Evolutionary conservation across 768 basidiomycete genomes (phyloP).

Genomic region (Xanthoconium purpureum): DNA sequence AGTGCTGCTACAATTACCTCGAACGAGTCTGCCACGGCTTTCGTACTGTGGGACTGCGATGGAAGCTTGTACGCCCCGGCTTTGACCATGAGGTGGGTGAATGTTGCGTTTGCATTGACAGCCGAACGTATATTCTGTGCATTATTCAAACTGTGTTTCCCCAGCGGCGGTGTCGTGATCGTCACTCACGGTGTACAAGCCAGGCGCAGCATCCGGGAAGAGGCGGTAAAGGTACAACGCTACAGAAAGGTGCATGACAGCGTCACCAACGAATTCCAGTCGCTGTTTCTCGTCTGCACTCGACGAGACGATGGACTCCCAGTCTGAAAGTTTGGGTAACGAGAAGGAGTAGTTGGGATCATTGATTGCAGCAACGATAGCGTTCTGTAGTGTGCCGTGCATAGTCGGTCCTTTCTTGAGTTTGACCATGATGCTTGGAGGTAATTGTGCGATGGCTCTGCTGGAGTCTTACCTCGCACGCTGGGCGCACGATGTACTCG

Average conservation of each 20-base stretch:
- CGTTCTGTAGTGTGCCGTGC: conserved; percentile 19
- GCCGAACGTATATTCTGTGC: conserved; percentile 23
- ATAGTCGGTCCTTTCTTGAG: conserved; percentile 15
- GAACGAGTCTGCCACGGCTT: conserved; percentile 45
- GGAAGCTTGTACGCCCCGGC: conserved; percentile 27
- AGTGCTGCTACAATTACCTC: conserved; percentile 46
- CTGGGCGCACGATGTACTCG: background rate
- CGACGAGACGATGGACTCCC: conserved; percentile 29
- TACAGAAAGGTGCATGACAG: conserved; percentile 42
- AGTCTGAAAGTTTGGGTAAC: conserved; percentile 26
- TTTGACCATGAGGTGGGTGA: conserved; percentile 38
- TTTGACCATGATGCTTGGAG: conserved; percentile 16
- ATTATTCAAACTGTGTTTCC: background rate
- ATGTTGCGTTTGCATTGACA: conserved; percentile 36
- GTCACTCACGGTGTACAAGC: conserved; percentile 35
- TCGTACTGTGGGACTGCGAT: conserved; percentile 25
- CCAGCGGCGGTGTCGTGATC: background rate
- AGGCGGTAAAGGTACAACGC: conserved; percentile 38
- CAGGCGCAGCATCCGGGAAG: conserved; percentile 32
- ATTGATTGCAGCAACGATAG: conserved; percentile 26
- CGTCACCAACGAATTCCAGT: conserved; percentile 48
- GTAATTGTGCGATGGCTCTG: no score
- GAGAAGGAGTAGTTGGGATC: conserved; percentile 28
- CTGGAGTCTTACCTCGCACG: no score
- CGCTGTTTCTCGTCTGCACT: conserved; percentile 35